Evolutionary conservation across 1,284 basidiomycete species (phyloP), one percentile per base, ranked within the genome.

Genomic region (Puccinia polysora): DNA sequence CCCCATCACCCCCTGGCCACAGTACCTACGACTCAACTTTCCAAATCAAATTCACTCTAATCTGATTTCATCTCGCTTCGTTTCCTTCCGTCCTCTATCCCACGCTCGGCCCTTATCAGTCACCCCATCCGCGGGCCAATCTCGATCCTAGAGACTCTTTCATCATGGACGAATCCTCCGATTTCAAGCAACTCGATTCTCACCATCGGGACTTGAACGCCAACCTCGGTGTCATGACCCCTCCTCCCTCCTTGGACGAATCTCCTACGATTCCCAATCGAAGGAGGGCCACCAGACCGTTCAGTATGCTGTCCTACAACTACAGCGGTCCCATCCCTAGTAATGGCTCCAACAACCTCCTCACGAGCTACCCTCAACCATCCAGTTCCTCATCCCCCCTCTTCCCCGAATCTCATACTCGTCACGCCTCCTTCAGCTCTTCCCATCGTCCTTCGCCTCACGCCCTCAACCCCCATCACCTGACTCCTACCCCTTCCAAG

Each of bases 251-350:
- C 4, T 18, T 60, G 20, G 62, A 64, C 34, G 62, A 64, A 5
- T 64, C 62, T 2, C 62, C 47, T 2, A 36, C 34, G 28, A 36
- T 52, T 40, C 8, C 14, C 34, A 64, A 64, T 45, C 4, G 32
- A 14, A 50, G 62, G 36, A 40, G 45, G n/a, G 43, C 62, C 0
- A 45, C n/a, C n/a, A n/a, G 62, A 38, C 62, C 62, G 25, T 64
- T 52, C 49, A 64, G 62, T 30, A 64, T 64, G 62, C 43, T 64
- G 2, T 50, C 62, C 49, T 64, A 64, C 34, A 60, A 18, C 38
- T 40, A 43, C n/a, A n/a, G n/a, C n/a, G n/a, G n/a, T 28, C 55
- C 55, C 14, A 38, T 62, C 59, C 20, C 30, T n/a, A n/a, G n/a
- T n/a, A n/a, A n/a, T n/a, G n/a, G n/a, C n/a, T n/a, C n/a, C n/a